Evolutionary conservation across 2,329 filamentous ascomycete genomes (phyloP), one percentile per base, ranked within the genome.

Genomic region (Aspergillus calidoustus): DNA sequence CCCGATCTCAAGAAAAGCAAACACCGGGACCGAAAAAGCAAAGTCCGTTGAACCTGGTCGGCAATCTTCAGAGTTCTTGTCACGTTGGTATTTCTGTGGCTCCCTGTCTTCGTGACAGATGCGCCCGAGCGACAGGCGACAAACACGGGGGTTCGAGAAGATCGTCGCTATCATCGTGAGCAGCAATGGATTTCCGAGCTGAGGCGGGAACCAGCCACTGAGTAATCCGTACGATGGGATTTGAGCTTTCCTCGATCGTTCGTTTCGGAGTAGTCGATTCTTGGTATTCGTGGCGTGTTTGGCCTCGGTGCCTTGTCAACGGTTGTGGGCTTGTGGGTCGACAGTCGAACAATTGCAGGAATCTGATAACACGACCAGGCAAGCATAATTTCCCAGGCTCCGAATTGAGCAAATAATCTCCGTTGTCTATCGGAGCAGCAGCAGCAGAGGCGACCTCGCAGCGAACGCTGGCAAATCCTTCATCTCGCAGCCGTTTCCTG

Each of bases 401-500:
- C 52, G n/a, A 44, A 54, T 30, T 11, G 13, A 54, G 52, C 44
- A 46, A 54, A 54, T 54, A 54, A 54, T 54, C 52, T 54, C 52
- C 52, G 52, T 54, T 11, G 19, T 7, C 19, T 11, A 17, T 7
- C 52, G 52, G 52, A 30, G 25, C 9, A 41, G 8, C 34, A 41
- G 34, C 34, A 41, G 13, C 9, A 41, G 34, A 41, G 11, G 13
- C 5, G 15, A 41, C 31, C 25, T 2, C 25, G 6, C 25, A 4
- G 9, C 9, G 31, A 9, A 38, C 9, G 8, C 34, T 41, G 34
- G 34, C 34, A 41, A 41, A 54, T 54, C 52, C 52, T 58, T 58
- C 22, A 22, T 47, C 50, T 59, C 57, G 57, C 57, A 49, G 50
- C 28, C 50, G 43, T 59, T 59, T 31, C 57, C 57, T 47, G 9